Percentiles rank a stretch among this genome's conserved stretches.
phyloP scores from a whole-genome alignment of 768 basidiomycete genomes.

The Tephrocybe rancida region DNA sequence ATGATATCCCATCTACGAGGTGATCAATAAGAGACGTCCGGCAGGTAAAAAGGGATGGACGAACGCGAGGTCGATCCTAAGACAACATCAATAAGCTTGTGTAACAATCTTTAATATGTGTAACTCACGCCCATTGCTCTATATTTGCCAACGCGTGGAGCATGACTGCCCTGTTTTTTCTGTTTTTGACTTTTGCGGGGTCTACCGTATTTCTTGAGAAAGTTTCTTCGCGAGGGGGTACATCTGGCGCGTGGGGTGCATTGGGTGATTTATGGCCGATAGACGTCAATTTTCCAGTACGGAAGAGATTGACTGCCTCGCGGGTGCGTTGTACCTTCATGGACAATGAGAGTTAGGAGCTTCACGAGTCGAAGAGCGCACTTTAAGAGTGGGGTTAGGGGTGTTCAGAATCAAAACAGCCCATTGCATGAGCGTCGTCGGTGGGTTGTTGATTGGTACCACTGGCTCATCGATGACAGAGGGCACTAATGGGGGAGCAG shows the following conservation, averaged over 20 bases:
- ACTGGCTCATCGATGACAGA: constrained; percentile 42
- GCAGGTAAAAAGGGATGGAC: constrained; percentile 22
- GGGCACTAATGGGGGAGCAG: constrained; percentile 1
- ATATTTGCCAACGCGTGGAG: constrained; percentile 84
- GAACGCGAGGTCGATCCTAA: constrained; percentile 74
- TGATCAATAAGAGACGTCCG: background rate
- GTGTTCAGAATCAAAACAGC: constrained; percentile 81
- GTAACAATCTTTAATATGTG: background rate
- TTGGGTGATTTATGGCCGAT: constrained; percentile 59
- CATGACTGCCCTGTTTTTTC: constrained; percentile 73
- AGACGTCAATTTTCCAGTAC: constrained; percentile 66
- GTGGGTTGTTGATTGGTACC: constrained; percentile 49
- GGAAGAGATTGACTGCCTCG: constrained; percentile 68
- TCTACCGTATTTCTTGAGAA: constrained; percentile 56
- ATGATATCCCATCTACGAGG: constrained; percentile 77
- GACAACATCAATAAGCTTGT: background rate
- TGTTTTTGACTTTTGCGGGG: constrained; percentile 57
- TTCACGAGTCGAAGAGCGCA: constrained; percentile 8
- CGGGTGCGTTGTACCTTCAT: constrained; percentile 66
- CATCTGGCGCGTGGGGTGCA: constrained; percentile 58
- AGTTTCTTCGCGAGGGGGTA: constrained; percentile 61
- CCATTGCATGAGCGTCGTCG: constrained; percentile 76
- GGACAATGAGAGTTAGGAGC: background rate
- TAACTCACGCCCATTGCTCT: constrained; percentile 84
- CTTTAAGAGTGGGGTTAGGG: constrained; percentile 67